Conservation (phyloP, 2,329 filamentous ascomycete species). For the Venturia nashicola region DNA sequence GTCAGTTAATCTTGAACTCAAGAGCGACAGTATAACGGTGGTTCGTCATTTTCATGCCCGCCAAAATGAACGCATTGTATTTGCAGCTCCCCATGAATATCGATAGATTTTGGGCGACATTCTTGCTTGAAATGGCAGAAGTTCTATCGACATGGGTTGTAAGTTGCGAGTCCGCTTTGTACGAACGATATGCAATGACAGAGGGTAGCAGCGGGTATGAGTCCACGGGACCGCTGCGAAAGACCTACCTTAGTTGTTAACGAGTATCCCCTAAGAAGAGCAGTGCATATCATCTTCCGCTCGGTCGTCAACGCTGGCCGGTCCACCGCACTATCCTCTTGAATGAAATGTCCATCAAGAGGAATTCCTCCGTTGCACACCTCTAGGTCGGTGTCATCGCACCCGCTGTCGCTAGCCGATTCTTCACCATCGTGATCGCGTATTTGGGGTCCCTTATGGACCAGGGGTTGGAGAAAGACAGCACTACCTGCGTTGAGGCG, state of each 20-base stretch:
- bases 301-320: conserved; percentile 9
- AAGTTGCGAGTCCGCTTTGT: no score
- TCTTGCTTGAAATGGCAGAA: no score
- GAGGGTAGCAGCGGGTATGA: no score
- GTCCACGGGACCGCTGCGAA: not conserved
- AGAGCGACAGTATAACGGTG: no score
- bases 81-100: not conserved
- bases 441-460: not conserved
- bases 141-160: no score
- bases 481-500: conserved; percentile 10
- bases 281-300: conserved; percentile 13
- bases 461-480: conserved; percentile 1
- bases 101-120: not conserved
- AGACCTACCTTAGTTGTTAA: conserved; percentile 10
- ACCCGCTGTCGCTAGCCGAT: not conserved
- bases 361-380: conserved; percentile 7
- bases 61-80: no score
- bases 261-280: conserved; percentile 14
- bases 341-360: conserved; percentile 6
- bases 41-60: no score
- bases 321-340: conserved; percentile 1
- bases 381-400: not conserved
- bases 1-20: not conserved
- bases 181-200: no score
- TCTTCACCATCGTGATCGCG: not conserved